Base-by-base conservation (phyloP, 768 basidiomycete species). In the Chlorophyllum brunneum region DNA sequence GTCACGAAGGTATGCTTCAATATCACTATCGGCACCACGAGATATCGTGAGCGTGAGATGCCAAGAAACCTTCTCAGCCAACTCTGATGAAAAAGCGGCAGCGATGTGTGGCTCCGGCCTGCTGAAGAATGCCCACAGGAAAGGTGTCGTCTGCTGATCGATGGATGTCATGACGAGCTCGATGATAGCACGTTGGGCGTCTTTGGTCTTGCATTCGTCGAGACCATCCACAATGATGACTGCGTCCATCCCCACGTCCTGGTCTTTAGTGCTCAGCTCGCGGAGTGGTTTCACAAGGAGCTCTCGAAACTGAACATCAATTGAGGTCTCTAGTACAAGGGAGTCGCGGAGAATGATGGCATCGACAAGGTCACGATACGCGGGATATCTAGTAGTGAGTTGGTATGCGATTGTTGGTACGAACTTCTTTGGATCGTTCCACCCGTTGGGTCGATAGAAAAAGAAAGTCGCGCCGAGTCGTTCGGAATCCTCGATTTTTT, bases 141-240 rank as follows among this genome's bases (percentile, higher is more conserved):
- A 30, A 1, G 61, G 56, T 15, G 59, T 42, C 2, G 33, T 37
- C 5, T 31, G 27, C 3, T n/a, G 4, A 11, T 39, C 15, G 3
- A 58, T 20, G 1, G 40, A 42, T 4, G 22, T 26, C 1, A 10
- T 36, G 11, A 63, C 49, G 9, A 43, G n/a, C 1, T 37, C 18
- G 5, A 66, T 51, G 22, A 67, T 46, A 7, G 49, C 24, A 8
- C 18, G 30, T 27, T 63, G 63, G 0, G 41, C 20, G 11, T 51
- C 29, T 2, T 34, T 6, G 0, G 23, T 54, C 1, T 57, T 40
- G 20, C 63, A 64, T 41, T 64, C 65, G 29, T 67, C 65, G 3
- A 68, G 54, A 2, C 63, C 65, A 44, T 68, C 66, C 10, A 48
- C 16, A 36, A 39, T n/a, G n/a, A n/a, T n/a, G n/a, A n/a, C n/a